Conservation (phyloP, 108 stramenopile genomes). For the Skeletonema menzelii region DNA sequence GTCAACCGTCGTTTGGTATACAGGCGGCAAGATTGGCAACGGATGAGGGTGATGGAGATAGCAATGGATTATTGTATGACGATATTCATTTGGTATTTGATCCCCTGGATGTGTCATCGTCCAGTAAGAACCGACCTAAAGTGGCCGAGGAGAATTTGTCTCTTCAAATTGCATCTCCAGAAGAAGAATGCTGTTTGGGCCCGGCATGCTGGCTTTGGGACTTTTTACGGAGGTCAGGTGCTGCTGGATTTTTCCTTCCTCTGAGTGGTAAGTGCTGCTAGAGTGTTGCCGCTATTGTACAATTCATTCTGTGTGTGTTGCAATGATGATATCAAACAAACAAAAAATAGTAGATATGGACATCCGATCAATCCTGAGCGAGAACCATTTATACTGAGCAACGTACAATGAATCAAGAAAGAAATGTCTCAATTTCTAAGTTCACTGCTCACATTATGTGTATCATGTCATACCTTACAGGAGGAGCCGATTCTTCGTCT, state of each 20-base stretch:
- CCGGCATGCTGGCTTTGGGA: slow-evolving; percentile 99
- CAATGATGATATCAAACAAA: slow-evolving; percentile 35
- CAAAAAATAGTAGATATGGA: slow-evolving; percentile 50
- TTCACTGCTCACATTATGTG: neutral
- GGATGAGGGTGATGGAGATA: slow-evolving; percentile 24
- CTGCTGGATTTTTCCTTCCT: slow-evolving; percentile 95
- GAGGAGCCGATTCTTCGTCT: slow-evolving; percentile 95
- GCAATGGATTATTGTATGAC: slow-evolving; percentile 20
- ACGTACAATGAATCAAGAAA: neutral
- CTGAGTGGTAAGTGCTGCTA: slow-evolving; percentile 64
- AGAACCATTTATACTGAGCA: slow-evolving; percentile 32
- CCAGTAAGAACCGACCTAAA: slow-evolving; percentile 16
- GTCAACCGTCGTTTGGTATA: slow-evolving; percentile 81
- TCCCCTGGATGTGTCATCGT: neutral
- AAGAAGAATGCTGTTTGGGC: slow-evolving; percentile 97
- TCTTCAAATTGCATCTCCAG: slow-evolving; percentile 62
- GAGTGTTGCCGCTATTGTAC: neutral
- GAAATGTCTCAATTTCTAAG: neutral
- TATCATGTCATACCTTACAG: slow-evolving; percentile 32
- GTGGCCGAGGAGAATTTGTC: slow-evolving; percentile 16
- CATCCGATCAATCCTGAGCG: slow-evolving; percentile 50
- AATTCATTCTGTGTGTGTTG: slow-evolving; percentile 13
- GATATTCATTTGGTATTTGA: slow-evolving; percentile 29
- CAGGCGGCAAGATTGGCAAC: slow-evolving; percentile 69
- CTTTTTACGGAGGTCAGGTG: slow-evolving; percentile 92